phyloP scores from a whole-genome alignment of 306 rosid species.

The Prosopis cineraria region DNA sequence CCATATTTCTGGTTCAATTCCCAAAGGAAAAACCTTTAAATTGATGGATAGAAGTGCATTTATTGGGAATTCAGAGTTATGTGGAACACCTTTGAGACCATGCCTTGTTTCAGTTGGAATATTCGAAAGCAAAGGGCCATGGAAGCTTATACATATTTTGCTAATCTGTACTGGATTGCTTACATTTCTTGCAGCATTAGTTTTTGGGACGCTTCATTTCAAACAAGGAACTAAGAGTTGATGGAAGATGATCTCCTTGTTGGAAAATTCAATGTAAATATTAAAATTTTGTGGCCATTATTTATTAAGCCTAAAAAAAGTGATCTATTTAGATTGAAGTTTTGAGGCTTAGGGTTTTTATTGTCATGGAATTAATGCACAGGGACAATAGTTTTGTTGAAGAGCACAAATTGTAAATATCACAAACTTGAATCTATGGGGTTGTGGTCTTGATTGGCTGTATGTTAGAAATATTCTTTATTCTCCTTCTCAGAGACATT shows the following conservation, averaged over 20 bases:
- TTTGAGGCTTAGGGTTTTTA: no score
- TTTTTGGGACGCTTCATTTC: conserved; percentile 50
- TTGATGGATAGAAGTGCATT: conserved; percentile 70
- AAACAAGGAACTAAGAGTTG: conserved; percentile 51
- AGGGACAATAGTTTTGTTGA: no score
- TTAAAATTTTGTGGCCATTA: no score
- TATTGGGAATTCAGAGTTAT: conserved; percentile 76
- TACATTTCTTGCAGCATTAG: conserved; percentile 50
- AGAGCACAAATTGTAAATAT: no score
- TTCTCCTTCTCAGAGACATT: no score
- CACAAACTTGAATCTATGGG: no score
- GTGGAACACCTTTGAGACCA: conserved; percentile 77
- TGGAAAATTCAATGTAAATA: no score
- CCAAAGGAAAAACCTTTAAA: conserved; percentile 51
- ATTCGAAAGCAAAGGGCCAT: conserved; percentile 53
- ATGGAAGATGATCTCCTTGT: conserved; percentile 89
- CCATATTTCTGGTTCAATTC: conserved; percentile 82
- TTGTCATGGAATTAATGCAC: no score
- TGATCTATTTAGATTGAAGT: no score
- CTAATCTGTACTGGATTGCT: conserved; percentile 60
- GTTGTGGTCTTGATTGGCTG: no score
- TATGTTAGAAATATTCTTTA: no score
- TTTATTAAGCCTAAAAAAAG: no score
- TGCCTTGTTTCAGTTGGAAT: conserved; percentile 65
- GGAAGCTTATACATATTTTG: conserved; percentile 57